phyloP scores from a whole-genome alignment of 805 yeast genomes.

The Wickerhamomyces silvicola region DNA sequence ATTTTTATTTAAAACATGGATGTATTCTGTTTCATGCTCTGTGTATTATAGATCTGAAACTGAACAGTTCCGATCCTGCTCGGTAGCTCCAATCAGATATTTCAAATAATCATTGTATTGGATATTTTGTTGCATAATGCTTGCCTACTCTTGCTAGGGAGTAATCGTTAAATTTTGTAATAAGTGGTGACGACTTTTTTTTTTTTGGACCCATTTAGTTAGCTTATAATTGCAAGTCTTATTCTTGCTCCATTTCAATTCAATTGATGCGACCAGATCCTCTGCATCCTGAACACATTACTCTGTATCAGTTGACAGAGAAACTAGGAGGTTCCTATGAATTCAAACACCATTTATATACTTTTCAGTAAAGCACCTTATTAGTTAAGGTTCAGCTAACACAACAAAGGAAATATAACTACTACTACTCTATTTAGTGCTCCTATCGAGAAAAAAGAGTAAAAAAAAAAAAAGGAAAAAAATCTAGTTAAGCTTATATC shows the following conservation, averaged over 20 bases:
- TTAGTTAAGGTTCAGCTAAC: too few species aligned
- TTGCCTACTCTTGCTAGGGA: constrained; percentile 24
- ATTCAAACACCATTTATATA: too few species aligned
- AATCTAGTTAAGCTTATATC: too few species aligned
- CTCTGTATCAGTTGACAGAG: too few species aligned
- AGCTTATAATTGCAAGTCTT: constrained; percentile 16
- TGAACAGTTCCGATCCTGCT: background rate
- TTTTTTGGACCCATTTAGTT: constrained; percentile 9
- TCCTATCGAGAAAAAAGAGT: too few species aligned
- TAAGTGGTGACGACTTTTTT: constrained; percentile 23
- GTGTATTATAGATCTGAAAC: constrained; percentile 18
- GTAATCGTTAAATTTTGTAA: constrained; percentile 15
- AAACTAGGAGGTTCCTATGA: too few species aligned
- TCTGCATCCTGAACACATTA: too few species aligned
- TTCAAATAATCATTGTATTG: background rate
- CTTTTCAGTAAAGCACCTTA: too few species aligned
- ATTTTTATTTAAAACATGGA: constrained; percentile 19
- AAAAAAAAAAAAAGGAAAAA: too few species aligned
- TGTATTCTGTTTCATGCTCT: constrained; percentile 23
- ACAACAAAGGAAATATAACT: too few species aligned
- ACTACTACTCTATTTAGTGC: too few species aligned
- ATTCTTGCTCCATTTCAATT: constrained; percentile 20
- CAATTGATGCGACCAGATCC: background rate
- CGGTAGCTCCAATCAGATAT: constrained; percentile 19
- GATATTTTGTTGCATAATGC: constrained; percentile 7